phyloP scores from a whole-genome alignment of 129 eudicot species.

The Centrapalus pauciflorus region DNA sequence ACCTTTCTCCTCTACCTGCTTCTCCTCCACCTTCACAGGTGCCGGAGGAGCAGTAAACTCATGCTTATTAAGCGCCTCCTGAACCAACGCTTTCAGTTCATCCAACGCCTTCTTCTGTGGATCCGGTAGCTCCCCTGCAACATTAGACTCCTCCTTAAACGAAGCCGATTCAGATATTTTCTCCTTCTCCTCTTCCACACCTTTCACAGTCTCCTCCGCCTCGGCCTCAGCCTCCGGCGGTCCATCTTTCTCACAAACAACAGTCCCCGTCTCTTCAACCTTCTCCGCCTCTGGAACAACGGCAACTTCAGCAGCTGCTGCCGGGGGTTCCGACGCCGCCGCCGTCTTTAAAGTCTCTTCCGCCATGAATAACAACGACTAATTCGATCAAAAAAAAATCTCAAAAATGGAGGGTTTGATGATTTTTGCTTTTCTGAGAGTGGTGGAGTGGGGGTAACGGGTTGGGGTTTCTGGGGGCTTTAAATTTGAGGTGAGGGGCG shows the following conservation, averaged over 20 bases:
- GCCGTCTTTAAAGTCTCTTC: slow-evolving; percentile 48
- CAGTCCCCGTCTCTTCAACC: slow-evolving; percentile 29
- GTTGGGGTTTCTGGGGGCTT: slow-evolving; percentile 26
- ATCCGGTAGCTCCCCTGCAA: slow-evolving; percentile 64
- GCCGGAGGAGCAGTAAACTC: slow-evolving; percentile 53
- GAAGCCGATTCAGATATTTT: slow-evolving; percentile 52
- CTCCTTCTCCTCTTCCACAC: slow-evolving; percentile 25
- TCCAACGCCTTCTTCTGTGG: slow-evolving; percentile 65
- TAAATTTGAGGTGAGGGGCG: slow-evolving; percentile 16
- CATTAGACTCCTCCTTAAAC: slow-evolving; percentile 72
- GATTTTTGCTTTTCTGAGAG: slow-evolving; percentile 17
- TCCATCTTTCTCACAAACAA: slow-evolving; percentile 24
- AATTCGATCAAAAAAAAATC: neutral
- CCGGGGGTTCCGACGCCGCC: slow-evolving; percentile 24
- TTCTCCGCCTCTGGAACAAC: slow-evolving; percentile 55
- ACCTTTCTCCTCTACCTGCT: slow-evolving; percentile 1
- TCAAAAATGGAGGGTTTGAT: slow-evolving; percentile 9
- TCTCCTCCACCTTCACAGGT: slow-evolving; percentile 9
- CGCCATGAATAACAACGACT: slow-evolving; percentile 35
- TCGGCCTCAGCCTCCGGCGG: slow-evolving; percentile 24
- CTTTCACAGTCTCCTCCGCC: slow-evolving; percentile 24
- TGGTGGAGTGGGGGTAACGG: slow-evolving; percentile 17
- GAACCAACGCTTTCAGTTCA: slow-evolving; percentile 59
- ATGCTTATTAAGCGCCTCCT: slow-evolving; percentile 57
- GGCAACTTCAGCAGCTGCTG: slow-evolving; percentile 26